phyloP scores from a whole-genome alignment of 129 eudicot species.

The Logfia minima region DNA sequence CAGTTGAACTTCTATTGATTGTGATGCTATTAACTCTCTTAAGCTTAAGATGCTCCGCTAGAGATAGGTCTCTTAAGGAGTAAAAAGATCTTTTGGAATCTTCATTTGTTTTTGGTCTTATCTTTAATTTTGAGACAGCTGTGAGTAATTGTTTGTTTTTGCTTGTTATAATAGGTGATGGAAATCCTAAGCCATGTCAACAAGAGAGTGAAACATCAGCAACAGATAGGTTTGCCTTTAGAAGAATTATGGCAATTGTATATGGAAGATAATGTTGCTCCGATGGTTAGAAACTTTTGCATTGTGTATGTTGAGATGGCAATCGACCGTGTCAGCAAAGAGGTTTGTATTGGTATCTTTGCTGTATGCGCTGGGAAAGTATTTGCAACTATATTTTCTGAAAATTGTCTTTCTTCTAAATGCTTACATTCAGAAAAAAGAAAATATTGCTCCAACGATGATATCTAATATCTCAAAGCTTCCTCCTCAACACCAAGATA shows the following conservation, averaged over 20 bases:
- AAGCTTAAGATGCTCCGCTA: not conserved
- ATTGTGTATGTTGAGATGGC: constrained; percentile 95
- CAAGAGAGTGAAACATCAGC: constrained; percentile 92
- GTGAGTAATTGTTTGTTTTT: constrained; percentile 1
- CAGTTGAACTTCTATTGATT: not conserved
- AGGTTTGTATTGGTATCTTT: constrained; percentile 48
- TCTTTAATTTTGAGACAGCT: not conserved
- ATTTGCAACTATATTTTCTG: constrained; percentile 14
- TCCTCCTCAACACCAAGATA: constrained; percentile 89
- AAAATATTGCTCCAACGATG: constrained; percentile 59
- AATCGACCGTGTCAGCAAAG: constrained; percentile 57
- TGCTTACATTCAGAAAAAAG: constrained; percentile 56
- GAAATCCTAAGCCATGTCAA: constrained; percentile 91
- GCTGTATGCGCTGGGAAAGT: constrained; percentile 1
- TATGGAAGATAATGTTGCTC: constrained; percentile 60
- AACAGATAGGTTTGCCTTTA: constrained; percentile 69
- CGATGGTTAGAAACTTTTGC: constrained; percentile 90
- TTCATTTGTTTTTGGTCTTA: not conserved
- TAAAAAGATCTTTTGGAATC: not conserved
- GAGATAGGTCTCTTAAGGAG: not conserved
- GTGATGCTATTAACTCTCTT: not conserved
- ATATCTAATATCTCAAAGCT: constrained; percentile 76
- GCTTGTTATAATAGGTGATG: constrained; percentile 51
- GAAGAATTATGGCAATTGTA: constrained; percentile 75
- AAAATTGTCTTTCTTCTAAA: constrained; percentile 5